Evolutionary conservation across 1,139 yeast species (phyloP), one percentile per base, ranked within the genome.

Genomic region (Kazachstania sp.): DNA sequence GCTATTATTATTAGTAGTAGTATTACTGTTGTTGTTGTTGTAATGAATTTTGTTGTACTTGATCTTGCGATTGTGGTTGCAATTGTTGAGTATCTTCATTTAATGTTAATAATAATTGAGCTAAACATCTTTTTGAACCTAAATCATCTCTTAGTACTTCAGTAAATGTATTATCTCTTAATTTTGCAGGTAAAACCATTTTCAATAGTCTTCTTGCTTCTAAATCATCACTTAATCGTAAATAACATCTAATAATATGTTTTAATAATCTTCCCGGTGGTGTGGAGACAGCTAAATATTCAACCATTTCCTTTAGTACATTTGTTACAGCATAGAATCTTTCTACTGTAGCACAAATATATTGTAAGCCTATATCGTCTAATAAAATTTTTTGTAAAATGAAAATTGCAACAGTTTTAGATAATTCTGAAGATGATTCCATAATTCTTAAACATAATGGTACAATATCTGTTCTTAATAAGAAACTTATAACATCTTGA

Each of bases 371-470:
- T 57, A 84, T 81, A 62, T 92, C 97, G 66, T 92, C 97, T 56
- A 87, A 76, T 48, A 92, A 71, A 47, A 92, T 90, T 67, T 90
- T 92, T 63, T 92, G 97, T 44, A 92, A 82, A 52, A 92, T 90
- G 60, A 90, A 90, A 49, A 92, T 90, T 3, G 98, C 98, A 40
- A 92, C 98, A 0, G 97, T 92, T 64, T 92, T 92, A 45, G 95
- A 83, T 46, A 92, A 75, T 63, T 92, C 98, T 0, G 96, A 85
- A 7, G 96, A 88, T 1, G 92, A 81, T 66, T 92, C 97, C 95
- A 92, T 90, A 50, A 92, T 92, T 58, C 94, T 83, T 50, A 92
- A 72, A 65, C 98, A 92, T 50, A 92, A 71, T 6, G 98, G 98
- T 37, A 92, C 95, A 55, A 92, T 92, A 64, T 92, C 98, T 0